These are phyloP conservation scores for Rhynchospora breviuscula DNA, from an alignment of 176 grass and related monocot genomes.

Conservation along the genomic window DNA sequence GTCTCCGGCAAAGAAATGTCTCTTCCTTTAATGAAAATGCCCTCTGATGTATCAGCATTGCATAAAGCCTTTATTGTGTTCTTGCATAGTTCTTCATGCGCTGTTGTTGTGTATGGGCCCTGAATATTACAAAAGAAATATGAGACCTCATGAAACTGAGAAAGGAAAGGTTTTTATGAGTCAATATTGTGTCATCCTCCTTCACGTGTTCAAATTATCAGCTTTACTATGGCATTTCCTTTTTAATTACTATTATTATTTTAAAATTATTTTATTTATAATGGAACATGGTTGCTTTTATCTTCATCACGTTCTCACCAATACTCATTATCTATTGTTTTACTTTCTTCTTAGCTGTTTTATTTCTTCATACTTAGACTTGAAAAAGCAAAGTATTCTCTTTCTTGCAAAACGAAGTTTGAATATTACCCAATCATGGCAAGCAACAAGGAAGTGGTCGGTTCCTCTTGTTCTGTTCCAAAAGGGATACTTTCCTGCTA, in stretches of 20 bases:
- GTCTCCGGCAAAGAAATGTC: constrained; percentile 80
- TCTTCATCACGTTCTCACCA: neutral
- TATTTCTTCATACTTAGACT: neutral
- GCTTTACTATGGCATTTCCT: neutral
- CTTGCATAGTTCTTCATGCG: constrained; percentile 47
- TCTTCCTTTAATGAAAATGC: constrained; percentile 55
- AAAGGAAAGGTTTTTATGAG: neutral
- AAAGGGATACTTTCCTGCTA: constrained; percentile 62
- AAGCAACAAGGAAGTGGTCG: constrained; percentile 81
- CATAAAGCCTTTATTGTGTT: constrained; percentile 75
- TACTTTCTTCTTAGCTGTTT: neutral
- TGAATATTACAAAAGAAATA: constrained; percentile 20
- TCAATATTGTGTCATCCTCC: neutral
- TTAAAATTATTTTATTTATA: neutral
- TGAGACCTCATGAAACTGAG: neutral
- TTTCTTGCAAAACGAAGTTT: neutral
- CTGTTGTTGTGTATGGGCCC: constrained; percentile 58
- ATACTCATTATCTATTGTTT: neutral
- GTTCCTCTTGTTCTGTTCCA: constrained; percentile 63
- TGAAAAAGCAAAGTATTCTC: neutral
- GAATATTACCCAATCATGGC: constrained; percentile 66
- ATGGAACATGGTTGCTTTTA: neutral
- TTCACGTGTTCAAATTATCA: neutral
- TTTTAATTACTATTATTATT: neutral
- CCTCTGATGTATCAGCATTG: constrained; percentile 83